Evolutionary conservation across 1,284 basidiomycete species (phyloP), one percentile per base, ranked within the genome.

Genomic region (Albatrellus sp.): DNA sequence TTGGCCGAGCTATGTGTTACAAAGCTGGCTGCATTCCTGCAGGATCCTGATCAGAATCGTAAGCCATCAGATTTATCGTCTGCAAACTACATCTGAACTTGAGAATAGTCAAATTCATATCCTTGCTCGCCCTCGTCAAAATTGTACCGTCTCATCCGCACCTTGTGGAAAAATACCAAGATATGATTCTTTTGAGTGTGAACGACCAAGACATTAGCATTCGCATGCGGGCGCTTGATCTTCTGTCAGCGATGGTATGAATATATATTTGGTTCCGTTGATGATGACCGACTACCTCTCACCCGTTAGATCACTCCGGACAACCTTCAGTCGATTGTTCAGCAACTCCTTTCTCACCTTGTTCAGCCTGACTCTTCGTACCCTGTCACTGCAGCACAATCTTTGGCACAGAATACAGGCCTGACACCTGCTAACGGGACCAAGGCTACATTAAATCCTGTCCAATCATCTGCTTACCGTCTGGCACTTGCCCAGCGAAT

Each of bases 1-100:
- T 69, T 98, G 34, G 96, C 96, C 1, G 70, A 75, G 49, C 81
- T 81, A 5, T 99, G 94, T 56, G 87, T 96, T 38, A 90, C 90
- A 33, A 98, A 99, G 61, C 71, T 99, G 16, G 89, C 92, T 8
- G 76, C 77, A 19, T 98, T 98, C 61, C 71, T 98, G 36, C 73
- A 91, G 55, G 92, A 98, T 61, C 65, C 80, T 44, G 96, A 99
- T 63, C 96, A 98, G 63, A 99, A 99, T 58, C 63, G 94, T 91
- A 60, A 52, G 73, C 63, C 43, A 34, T 45, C 42, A 12, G 33
- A 3, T 35, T n/a, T 30, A 6, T n/a, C 31, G 17, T 30, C 39
- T 7, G 31, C 24, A 8, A 2, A 12, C 17, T 28, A 28, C 20
- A 17, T 13, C 19, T 17, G 1, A 28, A n/a, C 12, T 12, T 10